A percentile compares a stretch with the other conserved stretches of the same genome.
Conservation (phyloP, 768 basidiomycete species). For the Calocybe gangraenosa region DNA sequence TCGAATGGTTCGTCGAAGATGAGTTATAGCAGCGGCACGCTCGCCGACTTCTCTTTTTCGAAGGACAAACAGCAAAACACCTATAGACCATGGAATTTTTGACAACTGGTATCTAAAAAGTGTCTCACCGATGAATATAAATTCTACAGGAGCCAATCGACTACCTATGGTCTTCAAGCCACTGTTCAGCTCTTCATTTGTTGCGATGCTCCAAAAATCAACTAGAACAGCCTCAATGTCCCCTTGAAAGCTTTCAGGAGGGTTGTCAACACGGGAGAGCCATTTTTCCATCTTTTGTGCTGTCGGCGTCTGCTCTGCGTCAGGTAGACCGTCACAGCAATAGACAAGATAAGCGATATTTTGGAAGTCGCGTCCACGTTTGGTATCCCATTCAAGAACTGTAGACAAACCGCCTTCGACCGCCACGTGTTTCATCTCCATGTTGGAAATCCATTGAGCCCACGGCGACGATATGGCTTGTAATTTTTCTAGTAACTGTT, state of each 20-base stretch:
- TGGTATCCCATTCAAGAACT: constrained; percentile 58
- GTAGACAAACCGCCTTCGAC: constrained; percentile 54
- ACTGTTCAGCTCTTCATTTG: constrained; percentile 29
- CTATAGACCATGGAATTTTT: constrained; percentile 28
- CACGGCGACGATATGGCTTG: constrained; percentile 74
- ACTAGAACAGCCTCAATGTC: constrained; percentile 51
- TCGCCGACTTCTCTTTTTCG: constrained; percentile 38
- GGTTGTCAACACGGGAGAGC: constrained; percentile 37
- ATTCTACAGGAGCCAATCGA: constrained; percentile 69
- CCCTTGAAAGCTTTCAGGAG: constrained; percentile 44
- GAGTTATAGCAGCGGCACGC: constrained; percentile 50
- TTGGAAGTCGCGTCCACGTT: constrained; percentile 74
- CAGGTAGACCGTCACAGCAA: constrained; percentile 56
- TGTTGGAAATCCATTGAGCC: constrained; percentile 59
- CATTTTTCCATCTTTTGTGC: constrained; percentile 54
- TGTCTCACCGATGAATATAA: constrained; percentile 71
- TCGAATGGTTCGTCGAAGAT: constrained; percentile 55
- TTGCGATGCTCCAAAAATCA: constrained; percentile 52
- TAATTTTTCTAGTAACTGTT: constrained; percentile 55
- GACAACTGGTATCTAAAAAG: neutral
- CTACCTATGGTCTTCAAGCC: constrained; percentile 53
- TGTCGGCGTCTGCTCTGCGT: constrained; percentile 45
- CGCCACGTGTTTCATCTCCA: constrained; percentile 56
- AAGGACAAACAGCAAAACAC: constrained; percentile 61
- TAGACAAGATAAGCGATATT: constrained; percentile 66